Conservation (phyloP, 495 filamentous ascomycete genomes). For the Daldinia childiae region DNA sequence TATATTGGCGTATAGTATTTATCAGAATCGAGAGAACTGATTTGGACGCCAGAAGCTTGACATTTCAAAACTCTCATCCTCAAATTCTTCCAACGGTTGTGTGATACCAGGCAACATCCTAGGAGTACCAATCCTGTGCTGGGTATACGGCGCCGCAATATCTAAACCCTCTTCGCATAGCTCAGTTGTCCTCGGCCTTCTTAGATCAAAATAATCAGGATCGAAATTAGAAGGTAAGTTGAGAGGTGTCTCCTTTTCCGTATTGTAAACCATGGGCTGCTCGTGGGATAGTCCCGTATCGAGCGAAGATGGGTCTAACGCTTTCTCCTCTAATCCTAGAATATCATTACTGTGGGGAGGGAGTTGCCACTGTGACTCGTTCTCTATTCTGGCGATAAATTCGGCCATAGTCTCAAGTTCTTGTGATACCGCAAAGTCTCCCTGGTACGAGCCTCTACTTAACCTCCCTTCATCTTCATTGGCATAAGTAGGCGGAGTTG, state of each 20-base stretch:
- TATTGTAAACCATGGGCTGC: not conserved
- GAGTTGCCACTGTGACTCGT: conserved; percentile 36
- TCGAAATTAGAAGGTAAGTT: not conserved
- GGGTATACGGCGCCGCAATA: not conserved
- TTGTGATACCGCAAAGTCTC: not conserved
- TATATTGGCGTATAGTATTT: conserved; percentile 20
- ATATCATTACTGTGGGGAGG: not conserved
- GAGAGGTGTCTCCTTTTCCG: not conserved
- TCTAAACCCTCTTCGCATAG: not conserved
- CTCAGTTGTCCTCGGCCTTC: conserved; percentile 2
- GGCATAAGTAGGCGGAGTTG: conserved; percentile 33
- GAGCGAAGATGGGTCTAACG: not conserved
- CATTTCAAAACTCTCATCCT: conserved; percentile 42
- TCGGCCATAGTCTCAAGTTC: conserved; percentile 47
- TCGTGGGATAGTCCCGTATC: conserved; percentile 1
- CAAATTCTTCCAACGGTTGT: conserved; percentile 17
- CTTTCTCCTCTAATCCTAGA: not conserved
- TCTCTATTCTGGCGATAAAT: conserved; percentile 54
- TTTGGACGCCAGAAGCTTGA: conserved; percentile 47
- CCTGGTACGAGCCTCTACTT: not conserved
- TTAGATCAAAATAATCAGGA: not conserved
- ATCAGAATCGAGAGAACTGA: conserved; percentile 40
- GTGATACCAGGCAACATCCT: not conserved
- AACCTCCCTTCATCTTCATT: conserved; percentile 23
- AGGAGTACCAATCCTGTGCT: not conserved